These are phyloP conservation scores for Apophysomyces elegans DNA, from an alignment of 371 early-diverging fungal species.

Conservation along the genomic window DNA sequence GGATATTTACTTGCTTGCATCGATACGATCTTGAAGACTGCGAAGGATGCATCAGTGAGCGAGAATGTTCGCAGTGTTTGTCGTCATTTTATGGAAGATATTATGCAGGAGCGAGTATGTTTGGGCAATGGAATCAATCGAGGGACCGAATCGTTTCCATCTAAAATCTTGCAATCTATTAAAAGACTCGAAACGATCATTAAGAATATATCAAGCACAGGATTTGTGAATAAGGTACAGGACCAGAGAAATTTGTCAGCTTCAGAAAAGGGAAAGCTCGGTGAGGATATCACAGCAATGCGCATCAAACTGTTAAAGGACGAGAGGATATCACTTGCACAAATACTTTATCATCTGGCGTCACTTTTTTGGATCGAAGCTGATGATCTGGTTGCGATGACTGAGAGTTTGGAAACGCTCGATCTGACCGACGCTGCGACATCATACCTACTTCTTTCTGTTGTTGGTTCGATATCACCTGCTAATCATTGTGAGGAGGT, in stretches of 20 bases:
- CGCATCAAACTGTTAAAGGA: constrained; percentile 54
- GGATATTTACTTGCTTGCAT: constrained; percentile 66
- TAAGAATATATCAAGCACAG: constrained; percentile 34
- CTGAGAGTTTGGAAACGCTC: constrained; percentile 57
- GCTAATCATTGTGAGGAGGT: constrained; percentile 22
- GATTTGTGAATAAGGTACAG: constrained; percentile 23
- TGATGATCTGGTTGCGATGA: constrained; percentile 51
- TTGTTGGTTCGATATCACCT: constrained; percentile 62
- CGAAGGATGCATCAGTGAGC: constrained; percentile 49
- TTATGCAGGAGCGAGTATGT: constrained; percentile 17
- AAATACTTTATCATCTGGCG: constrained; percentile 59
- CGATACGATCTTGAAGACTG: constrained; percentile 62
- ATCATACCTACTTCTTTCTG: constrained; percentile 53
- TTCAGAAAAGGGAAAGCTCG: constrained; percentile 39
- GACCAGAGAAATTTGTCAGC: constrained; percentile 34
- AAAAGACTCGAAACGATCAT: constrained; percentile 46
- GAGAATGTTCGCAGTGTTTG: constrained; percentile 48
- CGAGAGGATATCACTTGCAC: constrained; percentile 63
- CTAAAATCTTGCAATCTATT: constrained; percentile 50
- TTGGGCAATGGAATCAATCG: background rate
- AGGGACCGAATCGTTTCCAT: constrained; percentile 34
- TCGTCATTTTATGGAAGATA: constrained; percentile 34
- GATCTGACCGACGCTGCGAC: constrained; percentile 60
- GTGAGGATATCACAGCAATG: constrained; percentile 49
- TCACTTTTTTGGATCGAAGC: constrained; percentile 55